Percentiles rank a stretch among this genome's conserved stretches.
Evolutionary conservation across 129 eudicot species (phyloP).

Genomic region (Escallonia herrerae): DNA sequence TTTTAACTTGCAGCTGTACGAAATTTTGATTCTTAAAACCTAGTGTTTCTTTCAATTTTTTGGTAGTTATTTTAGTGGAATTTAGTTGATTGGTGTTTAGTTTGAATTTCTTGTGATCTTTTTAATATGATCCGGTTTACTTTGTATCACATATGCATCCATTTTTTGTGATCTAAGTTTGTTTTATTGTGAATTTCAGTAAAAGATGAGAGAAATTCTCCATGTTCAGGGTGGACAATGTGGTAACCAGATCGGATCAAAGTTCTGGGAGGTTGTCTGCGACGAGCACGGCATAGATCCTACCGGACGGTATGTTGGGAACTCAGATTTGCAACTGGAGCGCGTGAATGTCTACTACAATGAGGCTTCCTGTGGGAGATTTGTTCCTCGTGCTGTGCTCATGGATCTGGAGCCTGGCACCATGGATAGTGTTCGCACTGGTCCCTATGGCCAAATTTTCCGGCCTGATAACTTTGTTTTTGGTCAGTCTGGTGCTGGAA

Average conservation of each 20-base stretch:
- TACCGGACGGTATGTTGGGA: constrained; percentile 47
- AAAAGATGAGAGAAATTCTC: constrained; percentile 57
- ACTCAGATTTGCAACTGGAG: constrained; percentile 40
- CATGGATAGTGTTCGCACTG: constrained; percentile 63
- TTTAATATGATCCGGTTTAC: neutral
- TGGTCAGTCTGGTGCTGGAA: constrained; percentile 64
- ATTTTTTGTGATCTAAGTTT: neutral
- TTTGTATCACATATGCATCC: neutral
- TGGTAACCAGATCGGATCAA: constrained; percentile 65
- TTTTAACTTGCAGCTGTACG: neutral
- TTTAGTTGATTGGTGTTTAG: neutral
- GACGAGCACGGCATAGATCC: constrained; percentile 59
- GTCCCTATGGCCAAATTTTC: constrained; percentile 59
- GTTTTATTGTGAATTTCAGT: constrained; percentile 15
- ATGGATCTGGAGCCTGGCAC: constrained; percentile 82
- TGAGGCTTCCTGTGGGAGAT: constrained; percentile 52
- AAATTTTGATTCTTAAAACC: neutral
- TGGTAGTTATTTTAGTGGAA: neutral
- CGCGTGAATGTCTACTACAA: constrained; percentile 59
- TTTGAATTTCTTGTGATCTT: neutral
- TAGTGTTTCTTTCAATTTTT: neutral
- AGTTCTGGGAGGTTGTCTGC: constrained; percentile 59
- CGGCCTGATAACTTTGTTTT: constrained; percentile 56
- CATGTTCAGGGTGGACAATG: constrained; percentile 71
- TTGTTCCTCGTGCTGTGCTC: constrained; percentile 54